phyloP scores from a whole-genome alignment of 805 yeast genomes.

The Metschnikowia baotianmanensis region DNA sequence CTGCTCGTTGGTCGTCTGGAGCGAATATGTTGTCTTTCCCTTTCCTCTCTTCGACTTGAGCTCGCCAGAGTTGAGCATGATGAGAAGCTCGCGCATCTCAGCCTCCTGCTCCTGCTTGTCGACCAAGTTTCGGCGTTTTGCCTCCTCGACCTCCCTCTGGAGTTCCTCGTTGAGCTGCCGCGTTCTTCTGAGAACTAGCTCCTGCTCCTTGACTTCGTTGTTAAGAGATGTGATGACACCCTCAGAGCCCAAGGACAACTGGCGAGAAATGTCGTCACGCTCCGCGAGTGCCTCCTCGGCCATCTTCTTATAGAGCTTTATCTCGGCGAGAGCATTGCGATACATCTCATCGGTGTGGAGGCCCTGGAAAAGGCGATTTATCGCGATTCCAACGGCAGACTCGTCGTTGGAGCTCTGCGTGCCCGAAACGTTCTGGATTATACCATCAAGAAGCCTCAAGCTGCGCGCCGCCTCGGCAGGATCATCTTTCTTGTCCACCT shows the following conservation, averaged over 20 bases:
- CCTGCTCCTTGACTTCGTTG: constrained; percentile 63
- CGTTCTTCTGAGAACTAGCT: constrained; percentile 53
- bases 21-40: constrained; percentile 37
- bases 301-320: constrained; percentile 20
- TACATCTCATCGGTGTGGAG: constrained; percentile 87
- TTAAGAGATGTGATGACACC: constrained; percentile 62
- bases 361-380: constrained; percentile 67
- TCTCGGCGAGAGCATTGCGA: constrained; percentile 51
- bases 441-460: constrained; percentile 60
- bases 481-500: constrained; percentile 47
- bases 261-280: constrained; percentile 59
- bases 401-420: constrained; percentile 49
- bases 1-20: constrained; percentile 33
- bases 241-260: constrained; percentile 72
- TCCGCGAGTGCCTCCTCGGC: constrained; percentile 31
- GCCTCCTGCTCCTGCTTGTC: constrained; percentile 76
- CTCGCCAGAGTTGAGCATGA: constrained; percentile 52
- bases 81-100: constrained; percentile 70
- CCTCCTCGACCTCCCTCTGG: constrained; percentile 58
- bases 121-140: constrained; percentile 53
- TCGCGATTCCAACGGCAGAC: constrained; percentile 64
- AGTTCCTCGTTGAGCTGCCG: constrained; percentile 62
- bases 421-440: constrained; percentile 59
- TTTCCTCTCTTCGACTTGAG: constrained; percentile 31
- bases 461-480: constrained; percentile 48